Evolutionary conservation across 2,329 filamentous ascomycete genomes (phyloP), one percentile per base, ranked within the genome.

Genomic region (Cytospora schulzeri): DNA sequence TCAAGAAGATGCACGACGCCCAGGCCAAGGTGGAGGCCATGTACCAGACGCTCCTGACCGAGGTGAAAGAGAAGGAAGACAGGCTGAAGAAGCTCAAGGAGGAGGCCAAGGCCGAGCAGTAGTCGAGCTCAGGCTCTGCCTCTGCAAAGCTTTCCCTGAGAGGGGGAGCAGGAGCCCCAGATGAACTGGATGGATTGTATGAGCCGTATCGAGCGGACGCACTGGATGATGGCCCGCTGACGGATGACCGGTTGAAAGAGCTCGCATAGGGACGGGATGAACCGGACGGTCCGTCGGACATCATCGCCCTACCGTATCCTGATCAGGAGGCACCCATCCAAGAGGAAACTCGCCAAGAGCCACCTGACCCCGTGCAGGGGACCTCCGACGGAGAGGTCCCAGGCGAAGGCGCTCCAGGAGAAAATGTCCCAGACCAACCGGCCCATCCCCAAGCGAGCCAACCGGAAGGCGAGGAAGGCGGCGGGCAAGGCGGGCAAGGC

Each of bases 61-160:
- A 85, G 76, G 81, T 90, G 64, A 87, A 85, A 75, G 80, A 83
- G 60, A 89, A 91, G 77, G 89, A 89, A 75, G 82, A 83, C 61
- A 79, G 82, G 68, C 77, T 91, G 61, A 77, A 83, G 31, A 81
- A 81, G 63, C 80, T 90, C 56, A 90, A 89, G 79, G 75, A 78
- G 52, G 83, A 83, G n/a, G 78, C 68, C n/a, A 76, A 74, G 22
- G 74, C 73, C 8, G 73, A 73, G 12, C 71, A 70, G 2, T 62
- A 60, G 60, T 35, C 52, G 38, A 4, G 38, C 51, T 53, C 52
- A 24, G 56, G 59, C 60, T 41, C 57, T 57, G 22, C 51, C 24
- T 31, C 17, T 54, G 26, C 50, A 14, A 24, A n/a, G 58, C 52
- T 14, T 2, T 33, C 22, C 26, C 9, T 17, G 51, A 26, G 45